Base-by-base conservation (phyloP, 2,329 filamentous ascomycete genomes). In the Talaromyces atroroseus region DNA sequence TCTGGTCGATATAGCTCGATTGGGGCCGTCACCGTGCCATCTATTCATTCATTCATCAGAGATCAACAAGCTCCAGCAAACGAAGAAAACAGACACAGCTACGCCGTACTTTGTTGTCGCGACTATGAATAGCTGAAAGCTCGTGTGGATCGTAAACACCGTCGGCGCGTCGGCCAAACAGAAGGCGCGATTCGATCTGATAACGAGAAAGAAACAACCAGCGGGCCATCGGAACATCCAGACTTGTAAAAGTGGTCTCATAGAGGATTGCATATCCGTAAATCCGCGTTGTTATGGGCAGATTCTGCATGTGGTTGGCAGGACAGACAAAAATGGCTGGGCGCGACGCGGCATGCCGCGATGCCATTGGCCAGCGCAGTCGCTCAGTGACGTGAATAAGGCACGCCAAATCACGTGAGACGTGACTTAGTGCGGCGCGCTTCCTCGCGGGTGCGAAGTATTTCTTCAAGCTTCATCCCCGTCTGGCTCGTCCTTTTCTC, bases 381-480 rank as follows among this genome's bases (percentile, higher is more conserved):
- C n/a, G n/a, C n/a, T n/a, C n/a, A 23, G 29, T 49, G 50, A 55
- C 54, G 57, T 54, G 56, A 52, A 42, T 61, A 26, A 49, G 49
- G 14, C 67, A 65, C 70, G 69, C 61, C 59, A 66, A 58, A 56
- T 71, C 70, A 73, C 68, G 71, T 73, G 70, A 59, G 60, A 62
- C 68, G 70, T 67, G 70, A 71, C 68, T 66, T 66, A 66, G 66
- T 64, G 61, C 65, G 67, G 68, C 70, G 68, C 70, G 70, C 70
- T 71, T 56, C 61, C 63, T 58, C 63, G 62, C 62, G 64, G 60
- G 64, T 64, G 26, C 26, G 8, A 65, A 63, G 64, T 69, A 70
- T 67, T 68, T 67, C 61, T 69, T 62, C 64, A 57, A 60, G 61
- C 61, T 59, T 2, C 34, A 49, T 42, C 40, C 58, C 54, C 62